A percentile compares a stretch with the other conserved stretches of the same genome.
Evolutionary conservation across 345 rosid genomes (phyloP).

Genomic region (Cardamine chenopodiifolia): DNA sequence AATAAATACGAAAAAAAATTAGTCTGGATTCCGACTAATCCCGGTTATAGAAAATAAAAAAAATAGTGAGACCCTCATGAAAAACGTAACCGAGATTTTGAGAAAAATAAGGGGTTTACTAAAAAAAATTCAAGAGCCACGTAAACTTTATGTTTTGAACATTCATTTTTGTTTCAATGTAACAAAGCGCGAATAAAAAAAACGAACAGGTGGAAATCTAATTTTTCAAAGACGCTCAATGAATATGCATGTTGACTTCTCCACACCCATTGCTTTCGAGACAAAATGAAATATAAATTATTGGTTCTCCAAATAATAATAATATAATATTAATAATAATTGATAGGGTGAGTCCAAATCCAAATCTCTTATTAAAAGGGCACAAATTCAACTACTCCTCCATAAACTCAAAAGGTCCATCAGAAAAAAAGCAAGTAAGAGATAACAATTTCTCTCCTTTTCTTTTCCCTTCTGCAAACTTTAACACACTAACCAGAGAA

Average conservation of each 20-base stretch:
- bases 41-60: background rate
- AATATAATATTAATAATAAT: slow-evolving; percentile 26
- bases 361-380: slow-evolving; percentile 42
- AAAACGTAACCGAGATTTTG: background rate
- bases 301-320: slow-evolving; percentile 10
- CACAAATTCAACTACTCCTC: slow-evolving; percentile 42
- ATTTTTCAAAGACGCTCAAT: slow-evolving; percentile 25
- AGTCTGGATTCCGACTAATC: background rate
- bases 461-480: slow-evolving; percentile 24
- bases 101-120: background rate
- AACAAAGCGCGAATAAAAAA: background rate
- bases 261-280: slow-evolving; percentile 32
- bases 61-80: background rate
- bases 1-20: background rate
- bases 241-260: slow-evolving; percentile 46
- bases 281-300: slow-evolving; percentile 26
- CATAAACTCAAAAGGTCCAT: slow-evolving; percentile 35
- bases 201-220: background rate
- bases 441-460: slow-evolving; percentile 25
- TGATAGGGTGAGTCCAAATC: slow-evolving; percentile 34
- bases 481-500: slow-evolving; percentile 30
- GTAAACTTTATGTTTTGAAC: background rate
- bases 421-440: slow-evolving; percentile 25
- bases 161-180: background rate
- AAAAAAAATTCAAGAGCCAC: slow-evolving; percentile 1